Conservation (phyloP, 2,329 filamentous ascomycete genomes). For the Metarhizium anisopliae region DNA sequence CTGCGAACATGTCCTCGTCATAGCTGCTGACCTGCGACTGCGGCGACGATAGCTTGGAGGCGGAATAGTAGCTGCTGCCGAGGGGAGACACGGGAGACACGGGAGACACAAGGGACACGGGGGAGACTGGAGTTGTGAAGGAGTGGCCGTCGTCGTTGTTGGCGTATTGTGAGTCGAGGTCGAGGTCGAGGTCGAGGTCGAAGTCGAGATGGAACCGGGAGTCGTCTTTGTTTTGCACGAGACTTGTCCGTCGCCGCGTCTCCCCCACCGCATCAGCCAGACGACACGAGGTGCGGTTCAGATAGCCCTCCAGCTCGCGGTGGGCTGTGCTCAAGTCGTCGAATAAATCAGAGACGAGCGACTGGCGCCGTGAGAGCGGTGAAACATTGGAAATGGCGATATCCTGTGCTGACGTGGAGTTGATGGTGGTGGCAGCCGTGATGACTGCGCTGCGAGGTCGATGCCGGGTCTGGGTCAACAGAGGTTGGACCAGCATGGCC, state of each 20-base stretch:
- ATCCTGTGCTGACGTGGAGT: background rate
- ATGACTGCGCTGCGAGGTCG: background rate
- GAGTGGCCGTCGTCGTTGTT: background rate
- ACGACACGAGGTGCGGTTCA: background rate
- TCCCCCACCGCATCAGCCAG: background rate
- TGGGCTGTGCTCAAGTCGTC: slow-evolving; percentile 8
- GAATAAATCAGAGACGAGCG: slow-evolving; percentile 9
- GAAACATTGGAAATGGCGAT: background rate
- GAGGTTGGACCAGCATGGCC: background rate
- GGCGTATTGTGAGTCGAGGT: slow-evolving; percentile 4
- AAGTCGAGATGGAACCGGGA: background rate
- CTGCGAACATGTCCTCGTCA: slow-evolving; percentile 5
- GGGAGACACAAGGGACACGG: background rate
- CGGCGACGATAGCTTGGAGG: background rate
- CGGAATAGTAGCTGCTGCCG: background rate
- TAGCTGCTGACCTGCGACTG: slow-evolving; percentile 4
- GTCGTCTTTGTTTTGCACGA: background rate
- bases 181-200: background rate
- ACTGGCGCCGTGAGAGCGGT: background rate
- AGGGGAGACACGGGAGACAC: background rate
- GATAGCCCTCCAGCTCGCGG: slow-evolving; percentile 9
- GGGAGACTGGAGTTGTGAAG: background rate
- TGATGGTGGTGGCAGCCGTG: background rate
- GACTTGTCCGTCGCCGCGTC: background rate
- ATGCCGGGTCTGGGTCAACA: background rate